phyloP scores from a whole-genome alignment of 257 asterid genomes.

The Euphrasia confusa region DNA sequence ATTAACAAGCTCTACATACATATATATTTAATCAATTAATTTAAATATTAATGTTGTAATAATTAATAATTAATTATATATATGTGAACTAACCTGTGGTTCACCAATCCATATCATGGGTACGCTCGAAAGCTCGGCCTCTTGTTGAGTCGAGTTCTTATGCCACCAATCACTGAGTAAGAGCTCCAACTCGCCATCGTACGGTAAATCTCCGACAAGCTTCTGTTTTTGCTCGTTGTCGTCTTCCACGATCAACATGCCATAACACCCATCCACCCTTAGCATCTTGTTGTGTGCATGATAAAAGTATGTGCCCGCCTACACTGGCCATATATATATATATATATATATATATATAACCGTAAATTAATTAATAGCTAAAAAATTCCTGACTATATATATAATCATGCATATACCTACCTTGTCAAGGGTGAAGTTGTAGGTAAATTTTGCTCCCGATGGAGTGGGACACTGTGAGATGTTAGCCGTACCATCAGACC shows the following conservation, averaged over 20 bases:
- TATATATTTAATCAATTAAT: too few relatives aligned
- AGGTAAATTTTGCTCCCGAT: slow-evolving; percentile 67
- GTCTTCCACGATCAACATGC: slow-evolving; percentile 59
- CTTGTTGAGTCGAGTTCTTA: slow-evolving; percentile 44
- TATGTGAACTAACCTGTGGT: slow-evolving; percentile 57
- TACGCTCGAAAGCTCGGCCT: slow-evolving; percentile 54
- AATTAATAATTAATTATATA: too few relatives aligned
- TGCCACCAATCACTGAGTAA: slow-evolving; percentile 93
- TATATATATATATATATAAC: not conserved
- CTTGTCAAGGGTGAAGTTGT: slow-evolving; percentile 58
- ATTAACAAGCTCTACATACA: slow-evolving; percentile 53
- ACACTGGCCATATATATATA: too few relatives aligned
- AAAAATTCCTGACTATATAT: too few relatives aligned
- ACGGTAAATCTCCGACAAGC: slow-evolving; percentile 37
- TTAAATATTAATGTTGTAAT: too few relatives aligned
- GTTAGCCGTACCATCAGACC: slow-evolving; percentile 89
- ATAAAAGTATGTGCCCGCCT: slow-evolving; percentile 90
- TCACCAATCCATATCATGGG: slow-evolving; percentile 95
- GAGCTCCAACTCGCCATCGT: slow-evolving; percentile 55
- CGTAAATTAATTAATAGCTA: not conserved
- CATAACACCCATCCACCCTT: slow-evolving; percentile 73
- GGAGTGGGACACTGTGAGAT: slow-evolving; percentile 80
- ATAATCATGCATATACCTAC: slow-evolving; percentile 27
- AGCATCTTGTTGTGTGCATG: slow-evolving; percentile 95
- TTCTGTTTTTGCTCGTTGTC: slow-evolving; percentile 32